phyloP scores from a whole-genome alignment of 345 rosid genomes.

The Acer saccharum region DNA sequence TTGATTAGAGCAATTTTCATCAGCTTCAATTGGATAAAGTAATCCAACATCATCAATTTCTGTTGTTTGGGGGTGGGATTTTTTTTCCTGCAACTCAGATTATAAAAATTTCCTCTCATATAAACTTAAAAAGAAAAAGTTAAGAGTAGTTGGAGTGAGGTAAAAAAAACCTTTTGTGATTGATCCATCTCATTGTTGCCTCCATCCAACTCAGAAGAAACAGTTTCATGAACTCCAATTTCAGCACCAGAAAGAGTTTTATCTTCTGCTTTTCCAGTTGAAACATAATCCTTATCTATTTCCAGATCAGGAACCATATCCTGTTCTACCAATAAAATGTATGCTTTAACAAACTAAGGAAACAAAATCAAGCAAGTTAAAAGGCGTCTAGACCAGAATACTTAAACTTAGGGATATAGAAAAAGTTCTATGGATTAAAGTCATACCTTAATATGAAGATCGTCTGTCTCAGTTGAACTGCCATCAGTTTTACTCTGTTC shows the following conservation, averaged over 20 bases:
- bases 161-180: slow-evolving; percentile 36
- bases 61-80: slow-evolving; percentile 14
- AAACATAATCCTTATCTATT: slow-evolving; percentile 22
- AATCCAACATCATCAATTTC: slow-evolving; percentile 27
- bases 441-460: slow-evolving; percentile 36
- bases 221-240: slow-evolving; percentile 22
- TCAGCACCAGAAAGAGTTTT: slow-evolving; percentile 22
- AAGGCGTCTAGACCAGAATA: neutral
- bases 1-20: slow-evolving; percentile 32
- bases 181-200: slow-evolving; percentile 32
- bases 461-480: slow-evolving; percentile 27
- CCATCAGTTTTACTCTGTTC: slow-evolving; percentile 24
- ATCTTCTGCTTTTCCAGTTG: slow-evolving; percentile 25
- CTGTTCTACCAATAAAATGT: slow-evolving; percentile 35
- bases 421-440: neutral
- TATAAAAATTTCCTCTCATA: neutral
- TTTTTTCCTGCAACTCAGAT: slow-evolving; percentile 42
- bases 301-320: slow-evolving; percentile 34
- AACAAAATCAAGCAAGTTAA: slow-evolving; percentile 6
- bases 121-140: neutral
- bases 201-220: slow-evolving; percentile 29
- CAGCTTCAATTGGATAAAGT: slow-evolving; percentile 38
- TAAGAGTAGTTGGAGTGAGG: neutral
- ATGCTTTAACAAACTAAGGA: slow-evolving; percentile 4
- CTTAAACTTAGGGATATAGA: neutral